Conservation (phyloP, 2,329 filamentous ascomycete species). For the Sporothrix luriei region DNA sequence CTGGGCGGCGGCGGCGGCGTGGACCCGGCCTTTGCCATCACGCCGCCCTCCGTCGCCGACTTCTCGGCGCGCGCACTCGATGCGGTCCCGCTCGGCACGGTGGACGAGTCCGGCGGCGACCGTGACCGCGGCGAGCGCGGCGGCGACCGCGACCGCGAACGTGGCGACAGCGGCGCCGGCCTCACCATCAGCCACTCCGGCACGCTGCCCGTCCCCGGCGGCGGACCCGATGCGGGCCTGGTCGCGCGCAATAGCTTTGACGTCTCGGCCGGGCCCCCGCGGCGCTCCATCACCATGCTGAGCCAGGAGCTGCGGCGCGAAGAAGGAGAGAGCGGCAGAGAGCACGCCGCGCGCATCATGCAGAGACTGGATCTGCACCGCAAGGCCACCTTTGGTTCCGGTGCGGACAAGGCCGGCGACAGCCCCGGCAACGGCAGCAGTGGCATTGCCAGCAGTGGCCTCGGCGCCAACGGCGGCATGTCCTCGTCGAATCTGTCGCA, state of each 20-base stretch:
- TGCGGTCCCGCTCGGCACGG: conserved; percentile 46
- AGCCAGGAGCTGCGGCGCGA: conserved; percentile 57
- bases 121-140: neutral
- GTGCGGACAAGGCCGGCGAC: neutral
- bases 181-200: conserved; percentile 59
- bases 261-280: conserved; percentile 52
- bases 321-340: conserved; percentile 74
- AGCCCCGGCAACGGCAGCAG: conserved; percentile 36
- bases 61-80: conserved; percentile 76
- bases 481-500: conserved; percentile 47
- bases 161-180: neutral
- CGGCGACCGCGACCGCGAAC: neutral
- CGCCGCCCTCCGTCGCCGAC: conserved; percentile 81
- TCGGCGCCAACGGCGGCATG: conserved; percentile 40
- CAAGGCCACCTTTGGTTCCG: conserved; percentile 61
- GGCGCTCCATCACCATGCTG: conserved; percentile 59
- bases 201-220: conserved; percentile 64
- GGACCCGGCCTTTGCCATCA: conserved; percentile 88
- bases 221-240: conserved; percentile 66
- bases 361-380: conserved; percentile 89
- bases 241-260: conserved; percentile 72
- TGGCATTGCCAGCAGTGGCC: neutral
- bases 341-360: conserved; percentile 86
- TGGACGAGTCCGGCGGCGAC: conserved; percentile 33
- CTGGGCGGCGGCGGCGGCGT: conserved; percentile 51